Evolutionary conservation across 192 early-diverging fungal genomes (phyloP).

Genomic region (Coemansia sp.): DNA sequence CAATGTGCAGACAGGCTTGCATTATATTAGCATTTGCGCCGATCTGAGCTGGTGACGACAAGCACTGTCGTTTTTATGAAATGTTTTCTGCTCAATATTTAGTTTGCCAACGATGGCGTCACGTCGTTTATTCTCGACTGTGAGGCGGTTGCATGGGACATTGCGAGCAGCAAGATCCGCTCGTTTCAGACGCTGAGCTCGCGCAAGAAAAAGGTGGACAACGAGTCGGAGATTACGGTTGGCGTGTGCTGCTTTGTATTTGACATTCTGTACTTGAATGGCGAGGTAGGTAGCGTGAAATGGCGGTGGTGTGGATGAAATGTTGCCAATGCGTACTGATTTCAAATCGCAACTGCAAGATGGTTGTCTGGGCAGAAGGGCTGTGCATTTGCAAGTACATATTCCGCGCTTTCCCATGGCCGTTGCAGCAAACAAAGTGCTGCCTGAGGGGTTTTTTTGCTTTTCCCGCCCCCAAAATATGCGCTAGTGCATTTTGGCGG

Average conservation of each 20-base stretch:
- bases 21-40: too few relatives aligned
- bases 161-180: constrained; percentile 78
- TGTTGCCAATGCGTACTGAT: background rate
- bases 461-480: constrained; percentile 5
- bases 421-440: background rate
- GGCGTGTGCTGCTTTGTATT: constrained; percentile 97
- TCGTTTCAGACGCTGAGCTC: constrained; percentile 98
- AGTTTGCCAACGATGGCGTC: constrained; percentile 58
- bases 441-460: background rate
- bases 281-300: constrained; percentile 56
- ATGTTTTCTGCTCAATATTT: background rate
- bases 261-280: constrained; percentile 94
- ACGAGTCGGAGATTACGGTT: constrained; percentile 89
- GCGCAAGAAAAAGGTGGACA: constrained; percentile 93
- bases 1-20: constrained; percentile 2
- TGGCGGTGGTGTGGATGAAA: too few relatives aligned
- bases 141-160: constrained; percentile 99
- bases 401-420: background rate
- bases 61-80: background rate
- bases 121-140: constrained; percentile 95
- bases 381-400: constrained; percentile 3
- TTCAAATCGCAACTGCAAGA: background rate
- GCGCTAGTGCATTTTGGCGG: constrained; percentile 1
- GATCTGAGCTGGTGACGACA: background rate
- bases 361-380: background rate